Base-by-base conservation (phyloP, 768 basidiomycete genomes). In the Lyophyllum decastes region DNA sequence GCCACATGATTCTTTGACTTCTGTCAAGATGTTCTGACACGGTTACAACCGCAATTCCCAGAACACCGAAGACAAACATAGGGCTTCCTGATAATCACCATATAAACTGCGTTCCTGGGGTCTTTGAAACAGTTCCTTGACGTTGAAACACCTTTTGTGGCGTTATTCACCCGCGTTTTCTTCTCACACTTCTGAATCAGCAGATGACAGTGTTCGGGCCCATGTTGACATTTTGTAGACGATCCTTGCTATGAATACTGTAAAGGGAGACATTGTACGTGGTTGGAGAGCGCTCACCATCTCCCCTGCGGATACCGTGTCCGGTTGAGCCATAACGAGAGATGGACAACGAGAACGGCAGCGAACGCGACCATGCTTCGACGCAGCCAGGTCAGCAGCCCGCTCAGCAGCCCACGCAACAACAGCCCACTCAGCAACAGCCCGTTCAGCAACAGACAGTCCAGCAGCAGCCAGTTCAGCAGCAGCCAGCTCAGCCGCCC, bases 121-220 rank as follows among this genome's bases (percentile, higher is more conserved):
- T 16, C 49, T 24, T 33, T 12, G 27, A 38, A 16, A 3, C 8
- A 38, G 16, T 38, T 38, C 40, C 22, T 34, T 8, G 50, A 40
- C 34, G n/a, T 33, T 51, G 33, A 40, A 51, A 35, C 21, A 26
- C 51, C 51, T 52, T 52, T 54, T 45, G 43, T 54, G 19, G 19
- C 43, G 43, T 46, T 34, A 30, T 46, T 27, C 45, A 22, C 10
- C 7, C 40, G 27, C 14, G 3, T 34, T 33, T 24, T 22, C 25
- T 49, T 47, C 33, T 21, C 30, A 47, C 19, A 27, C 25, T 58
- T 16, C 25, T 38, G 51, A 46, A 25, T 43, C 33, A 30, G 5
- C 14, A 14, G n/a, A 48, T 60, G 61, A 56, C 55, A 50, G 43
- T 58, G 27, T 49, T 55, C 47, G 57, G 51, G 22, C 52, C 45